Percentiles rank a stretch among this genome's conserved stretches.
Evolutionary conservation across 140 eudicot species (phyloP).

Genomic region (Eryngium alpinum): DNA sequence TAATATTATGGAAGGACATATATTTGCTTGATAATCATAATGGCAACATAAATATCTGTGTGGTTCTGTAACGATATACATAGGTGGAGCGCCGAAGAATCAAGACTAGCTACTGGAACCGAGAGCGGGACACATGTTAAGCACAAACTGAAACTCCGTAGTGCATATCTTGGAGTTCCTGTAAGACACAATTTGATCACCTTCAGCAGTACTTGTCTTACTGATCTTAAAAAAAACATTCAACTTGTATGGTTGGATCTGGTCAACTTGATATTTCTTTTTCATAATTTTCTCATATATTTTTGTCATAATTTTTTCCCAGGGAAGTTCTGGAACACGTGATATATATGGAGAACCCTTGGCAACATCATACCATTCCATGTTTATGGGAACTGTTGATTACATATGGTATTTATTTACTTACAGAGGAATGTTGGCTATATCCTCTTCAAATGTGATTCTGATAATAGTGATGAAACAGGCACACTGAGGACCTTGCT

Average conservation of each 20-base stretch:
- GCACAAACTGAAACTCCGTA: conserved; percentile 47
- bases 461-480: conserved; percentile 19
- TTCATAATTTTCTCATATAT: background rate
- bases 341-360: conserved; percentile 71
- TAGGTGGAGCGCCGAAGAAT: conserved; percentile 66
- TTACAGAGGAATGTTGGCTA: background rate
- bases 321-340: conserved; percentile 63
- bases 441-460: conserved; percentile 1
- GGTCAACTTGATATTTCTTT: background rate
- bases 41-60: background rate
- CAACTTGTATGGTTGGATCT: background rate
- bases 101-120: conserved; percentile 63
- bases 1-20: background rate
- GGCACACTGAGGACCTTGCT: conserved; percentile 71
- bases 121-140: conserved; percentile 34
- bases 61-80: conserved; percentile 15
- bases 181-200: conserved; percentile 33
- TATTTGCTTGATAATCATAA: background rate
- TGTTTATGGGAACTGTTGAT: conserved; percentile 83
- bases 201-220: background rate
- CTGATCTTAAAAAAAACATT: background rate
- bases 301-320: background rate
- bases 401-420: conserved; percentile 56
- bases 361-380: conserved; percentile 66
- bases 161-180: conserved; percentile 67